Percentiles rank a stretch among this genome's conserved stretches.
phyloP scores from a whole-genome alignment of 2,329 filamentous ascomycete species.

The Xylariomycetidae sp. region DNA sequence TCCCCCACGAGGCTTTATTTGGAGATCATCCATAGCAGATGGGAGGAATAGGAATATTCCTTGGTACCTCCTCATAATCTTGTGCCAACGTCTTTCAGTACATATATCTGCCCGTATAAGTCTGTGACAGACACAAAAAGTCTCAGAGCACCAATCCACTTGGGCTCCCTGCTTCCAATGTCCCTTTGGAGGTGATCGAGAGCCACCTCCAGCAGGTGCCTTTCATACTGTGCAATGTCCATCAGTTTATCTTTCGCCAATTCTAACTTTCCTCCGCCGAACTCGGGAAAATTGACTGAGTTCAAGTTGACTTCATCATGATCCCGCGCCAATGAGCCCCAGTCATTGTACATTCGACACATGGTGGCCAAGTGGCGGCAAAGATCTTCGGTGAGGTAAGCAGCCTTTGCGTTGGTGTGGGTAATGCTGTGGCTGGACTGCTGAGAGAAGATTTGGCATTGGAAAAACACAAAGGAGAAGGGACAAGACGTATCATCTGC shows the following conservation, averaged over 20 bases:
- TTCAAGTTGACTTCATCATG: constrained; percentile 27
- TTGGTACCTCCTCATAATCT: too few species aligned
- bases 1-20: too few species aligned
- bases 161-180: constrained; percentile 6
- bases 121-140: constrained; percentile 30
- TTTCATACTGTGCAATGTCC: constrained; percentile 25
- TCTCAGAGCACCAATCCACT: constrained; percentile 10
- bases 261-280: constrained; percentile 8
- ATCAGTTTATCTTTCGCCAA: constrained; percentile 15
- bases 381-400: constrained; percentile 1
- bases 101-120: constrained; percentile 32
- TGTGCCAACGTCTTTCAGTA: constrained; percentile 24
- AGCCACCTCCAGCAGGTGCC: constrained; percentile 13
- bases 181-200: constrained; percentile 10
- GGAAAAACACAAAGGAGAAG: background rate
- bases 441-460: background rate
- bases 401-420: background rate
- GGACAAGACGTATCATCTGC: background rate
- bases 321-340: constrained; percentile 25
- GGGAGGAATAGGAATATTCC: too few species aligned
- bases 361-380: constrained; percentile 20
- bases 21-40: too few species aligned
- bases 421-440: background rate
- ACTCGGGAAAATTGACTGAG: constrained; percentile 28
- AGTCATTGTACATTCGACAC: constrained; percentile 31